Conservation (phyloP, 192 early-diverging fungal genomes). For the Oehlia diaphana region DNA sequence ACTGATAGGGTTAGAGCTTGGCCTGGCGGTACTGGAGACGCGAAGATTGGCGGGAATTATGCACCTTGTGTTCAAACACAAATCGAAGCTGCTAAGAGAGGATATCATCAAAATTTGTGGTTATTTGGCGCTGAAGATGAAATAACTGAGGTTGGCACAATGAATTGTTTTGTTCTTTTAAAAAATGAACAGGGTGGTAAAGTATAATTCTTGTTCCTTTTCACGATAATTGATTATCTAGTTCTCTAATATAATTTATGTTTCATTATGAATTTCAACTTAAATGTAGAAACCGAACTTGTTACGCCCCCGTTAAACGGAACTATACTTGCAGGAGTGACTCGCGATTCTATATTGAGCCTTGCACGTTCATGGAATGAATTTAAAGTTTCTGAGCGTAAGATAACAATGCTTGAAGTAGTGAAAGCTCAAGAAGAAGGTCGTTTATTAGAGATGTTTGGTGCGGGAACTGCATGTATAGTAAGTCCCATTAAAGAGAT, state of each 20-base stretch:
- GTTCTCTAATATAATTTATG: neutral
- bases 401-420: constrained; percentile 80
- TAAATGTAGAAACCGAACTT: constrained; percentile 67
- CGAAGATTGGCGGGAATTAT: constrained; percentile 90
- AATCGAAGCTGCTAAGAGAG: constrained; percentile 81
- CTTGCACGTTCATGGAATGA: constrained; percentile 81
- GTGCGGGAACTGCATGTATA: constrained; percentile 94
- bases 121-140: constrained; percentile 83
- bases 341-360: constrained; percentile 86
- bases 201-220: constrained; percentile 11
- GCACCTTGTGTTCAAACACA: constrained; percentile 82
- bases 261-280: neutral
- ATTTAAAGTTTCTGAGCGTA: constrained; percentile 84
- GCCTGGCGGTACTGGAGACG: constrained; percentile 92
- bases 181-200: constrained; percentile 72
- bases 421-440: constrained; percentile 73
- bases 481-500: constrained; percentile 91
- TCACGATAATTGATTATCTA: neutral
- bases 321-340: constrained; percentile 93
- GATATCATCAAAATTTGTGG: constrained; percentile 96
- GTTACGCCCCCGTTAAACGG: constrained; percentile 92
- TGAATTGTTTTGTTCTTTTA: constrained; percentile 94
- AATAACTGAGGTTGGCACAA: constrained; percentile 95
- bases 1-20: constrained; percentile 87
- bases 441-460: constrained; percentile 91